A percentile compares a stretch with the other conserved stretches of the same genome.
Evolutionary conservation across 2,329 filamentous ascomycete genomes (phyloP).

Genomic region (Dissoconium aciculare): DNA sequence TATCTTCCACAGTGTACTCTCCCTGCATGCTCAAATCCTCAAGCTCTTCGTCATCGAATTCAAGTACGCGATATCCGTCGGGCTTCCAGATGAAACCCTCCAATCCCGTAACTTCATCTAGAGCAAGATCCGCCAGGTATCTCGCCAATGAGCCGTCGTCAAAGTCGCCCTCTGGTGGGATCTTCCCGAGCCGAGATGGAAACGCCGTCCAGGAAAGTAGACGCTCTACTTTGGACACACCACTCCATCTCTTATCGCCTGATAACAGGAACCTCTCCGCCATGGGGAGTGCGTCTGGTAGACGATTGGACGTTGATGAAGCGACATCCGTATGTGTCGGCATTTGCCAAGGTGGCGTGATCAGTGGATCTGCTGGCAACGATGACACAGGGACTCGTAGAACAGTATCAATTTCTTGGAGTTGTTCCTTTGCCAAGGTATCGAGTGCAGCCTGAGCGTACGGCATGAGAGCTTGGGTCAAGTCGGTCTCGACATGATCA

Average conservation of each 20-base stretch:
- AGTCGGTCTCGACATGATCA: conserved; percentile 11
- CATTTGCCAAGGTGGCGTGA: too few relatives aligned
- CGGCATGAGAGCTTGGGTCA: conserved; percentile 23
- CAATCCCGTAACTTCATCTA: conserved; percentile 26
- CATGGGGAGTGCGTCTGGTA: too few relatives aligned
- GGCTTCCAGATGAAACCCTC: conserved; percentile 34
- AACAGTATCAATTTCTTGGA: conserved; percentile 34
- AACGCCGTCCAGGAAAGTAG: conserved; percentile 36
- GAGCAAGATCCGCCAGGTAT: conserved; percentile 23
- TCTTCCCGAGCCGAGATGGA: conserved; percentile 24
- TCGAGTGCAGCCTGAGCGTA: conserved; percentile 24
- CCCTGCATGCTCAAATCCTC: conserved; percentile 27
- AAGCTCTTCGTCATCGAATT: conserved; percentile 23
- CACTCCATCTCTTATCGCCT: conserved; percentile 30
- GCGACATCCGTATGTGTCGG: too few relatives aligned
- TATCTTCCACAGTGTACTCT: too few relatives aligned
- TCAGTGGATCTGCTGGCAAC: too few relatives aligned
- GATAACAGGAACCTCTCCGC: too few relatives aligned
- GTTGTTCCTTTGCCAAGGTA: conserved; percentile 29
- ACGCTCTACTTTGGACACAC: conserved; percentile 26
- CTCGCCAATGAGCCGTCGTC: conserved; percentile 26
- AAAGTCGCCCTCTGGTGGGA: conserved; percentile 28
- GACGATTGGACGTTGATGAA: too few relatives aligned
- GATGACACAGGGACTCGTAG: conserved; percentile 35
- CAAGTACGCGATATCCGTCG: conserved; percentile 33